Conservation (phyloP, 306 rosid genomes). For the Medicago arabica region DNA sequence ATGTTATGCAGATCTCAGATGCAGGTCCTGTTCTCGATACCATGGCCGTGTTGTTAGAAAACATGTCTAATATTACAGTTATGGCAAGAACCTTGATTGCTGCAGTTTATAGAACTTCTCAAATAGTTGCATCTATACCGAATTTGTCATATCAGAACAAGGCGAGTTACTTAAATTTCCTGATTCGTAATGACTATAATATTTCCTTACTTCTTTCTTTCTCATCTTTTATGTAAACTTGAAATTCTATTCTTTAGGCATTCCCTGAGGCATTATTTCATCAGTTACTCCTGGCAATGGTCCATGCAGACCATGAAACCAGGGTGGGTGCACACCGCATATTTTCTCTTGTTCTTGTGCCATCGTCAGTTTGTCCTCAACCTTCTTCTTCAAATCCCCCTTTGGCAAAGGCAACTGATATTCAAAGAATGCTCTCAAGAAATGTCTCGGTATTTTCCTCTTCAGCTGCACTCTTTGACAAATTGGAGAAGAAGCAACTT, state of each 20-base stretch:
- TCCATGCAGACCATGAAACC: conserved; percentile 93
- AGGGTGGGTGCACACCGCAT: conserved; percentile 93
- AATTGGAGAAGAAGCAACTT: conserved; percentile 66
- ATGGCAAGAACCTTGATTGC: conserved; percentile 86
- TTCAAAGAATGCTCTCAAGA: conserved; percentile 72
- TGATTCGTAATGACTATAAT: conserved; percentile 39
- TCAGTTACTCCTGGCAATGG: conserved; percentile 92
- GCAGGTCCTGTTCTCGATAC: conserved; percentile 90
- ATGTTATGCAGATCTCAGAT: conserved; percentile 76
- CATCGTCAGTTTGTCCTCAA: conserved; percentile 89
- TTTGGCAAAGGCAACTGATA: conserved; percentile 45
- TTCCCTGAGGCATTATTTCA: conserved; percentile 96
- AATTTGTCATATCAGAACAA: conserved; percentile 86
- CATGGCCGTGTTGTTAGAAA: conserved; percentile 92
- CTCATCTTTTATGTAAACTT: conserved; percentile 27
- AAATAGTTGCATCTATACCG: conserved; percentile 92
- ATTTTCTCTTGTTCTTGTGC: conserved; percentile 96
- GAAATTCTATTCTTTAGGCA: conserved; percentile 58
- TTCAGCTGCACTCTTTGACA: conserved; percentile 94
- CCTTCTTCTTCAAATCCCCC: conserved; percentile 43
- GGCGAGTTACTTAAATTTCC: conserved; percentile 62
- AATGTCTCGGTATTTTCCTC: conserved; percentile 91
- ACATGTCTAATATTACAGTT: conserved; percentile 73
- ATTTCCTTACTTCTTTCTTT: conserved; percentile 45
- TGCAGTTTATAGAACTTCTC: conserved; percentile 84